These are phyloP conservation scores for Castanospermum australe DNA, from an alignment of 306 rosid genomes.

Conservation along the genomic window DNA sequence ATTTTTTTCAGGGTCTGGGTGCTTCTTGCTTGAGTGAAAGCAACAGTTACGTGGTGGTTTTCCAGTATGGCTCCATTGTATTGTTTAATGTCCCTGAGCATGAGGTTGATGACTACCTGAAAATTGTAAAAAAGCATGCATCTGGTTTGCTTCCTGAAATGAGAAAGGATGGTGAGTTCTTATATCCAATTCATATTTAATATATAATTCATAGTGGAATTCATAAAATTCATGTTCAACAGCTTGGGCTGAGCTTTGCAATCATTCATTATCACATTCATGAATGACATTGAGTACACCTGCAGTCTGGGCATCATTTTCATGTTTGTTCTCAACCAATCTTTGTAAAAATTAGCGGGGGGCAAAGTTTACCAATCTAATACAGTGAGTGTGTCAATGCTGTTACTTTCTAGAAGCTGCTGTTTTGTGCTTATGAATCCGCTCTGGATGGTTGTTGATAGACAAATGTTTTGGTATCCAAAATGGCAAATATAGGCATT, in stretches of 20 bases:
- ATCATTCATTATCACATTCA: not conserved
- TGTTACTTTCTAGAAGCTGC: not conserved
- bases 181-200: constrained; percentile 5
- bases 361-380: not conserved
- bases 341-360: not conserved
- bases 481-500: not conserved
- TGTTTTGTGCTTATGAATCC: not conserved
- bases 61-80: constrained; percentile 94
- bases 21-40: constrained; percentile 69
- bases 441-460: not conserved
- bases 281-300: not conserved
- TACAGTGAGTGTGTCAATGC: not conserved
- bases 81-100: constrained; percentile 80
- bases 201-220: not conserved
- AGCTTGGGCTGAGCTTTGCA: not conserved
- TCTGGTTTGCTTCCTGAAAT: constrained; percentile 90
- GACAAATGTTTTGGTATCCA: not conserved
- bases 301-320: not conserved
- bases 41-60: constrained; percentile 84
- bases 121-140: constrained; percentile 79
- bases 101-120: constrained; percentile 69
- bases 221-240: too few relatives aligned
- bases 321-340: not conserved
- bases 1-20: constrained; percentile 62
- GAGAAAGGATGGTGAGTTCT: constrained; percentile 91